Evolutionary conservation across 345 rosid genomes (phyloP).

Genomic region (Populus deltoides): DNA sequence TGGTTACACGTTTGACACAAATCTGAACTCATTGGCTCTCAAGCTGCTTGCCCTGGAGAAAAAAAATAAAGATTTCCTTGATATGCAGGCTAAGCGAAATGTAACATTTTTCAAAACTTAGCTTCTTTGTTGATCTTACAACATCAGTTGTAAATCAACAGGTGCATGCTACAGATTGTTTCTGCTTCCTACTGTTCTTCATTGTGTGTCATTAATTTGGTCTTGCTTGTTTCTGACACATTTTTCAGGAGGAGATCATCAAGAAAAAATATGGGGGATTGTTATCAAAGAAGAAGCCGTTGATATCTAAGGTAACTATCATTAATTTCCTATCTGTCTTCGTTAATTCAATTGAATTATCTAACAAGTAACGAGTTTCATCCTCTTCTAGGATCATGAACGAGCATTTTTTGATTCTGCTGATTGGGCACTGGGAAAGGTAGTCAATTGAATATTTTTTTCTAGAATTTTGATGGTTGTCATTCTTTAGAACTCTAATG

Average conservation of each 20-base stretch:
- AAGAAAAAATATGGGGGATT: constrained; percentile 77
- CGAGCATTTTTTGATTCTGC: constrained; percentile 90
- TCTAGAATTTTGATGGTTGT: constrained; percentile 1
- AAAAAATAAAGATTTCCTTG: too few relatives aligned
- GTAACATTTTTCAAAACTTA: neutral
- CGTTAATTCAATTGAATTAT: neutral
- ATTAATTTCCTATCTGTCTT: neutral
- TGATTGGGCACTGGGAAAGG: constrained; percentile 95
- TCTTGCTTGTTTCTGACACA: neutral
- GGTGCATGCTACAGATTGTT: too few relatives aligned
- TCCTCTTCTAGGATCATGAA: constrained; percentile 47
- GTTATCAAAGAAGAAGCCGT: constrained; percentile 56
- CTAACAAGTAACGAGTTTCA: neutral
- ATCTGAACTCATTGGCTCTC: too few relatives aligned
- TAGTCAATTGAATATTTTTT: constrained; percentile 13
- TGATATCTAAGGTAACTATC: constrained; percentile 65
- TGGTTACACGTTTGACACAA: too few relatives aligned
- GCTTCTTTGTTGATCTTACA: too few relatives aligned
- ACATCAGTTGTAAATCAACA: too few relatives aligned
- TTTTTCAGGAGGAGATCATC: constrained; percentile 52
- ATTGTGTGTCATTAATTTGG: neutral
- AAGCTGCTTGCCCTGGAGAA: too few relatives aligned
- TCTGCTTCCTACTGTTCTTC: neutral
- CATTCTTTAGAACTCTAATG: neutral
- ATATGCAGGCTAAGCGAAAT: too few relatives aligned